Percentiles rank a stretch among this genome's conserved stretches.
phyloP scores from a whole-genome alignment of 2,329 filamentous ascomycete genomes.

The Monilinia polystroma region DNA sequence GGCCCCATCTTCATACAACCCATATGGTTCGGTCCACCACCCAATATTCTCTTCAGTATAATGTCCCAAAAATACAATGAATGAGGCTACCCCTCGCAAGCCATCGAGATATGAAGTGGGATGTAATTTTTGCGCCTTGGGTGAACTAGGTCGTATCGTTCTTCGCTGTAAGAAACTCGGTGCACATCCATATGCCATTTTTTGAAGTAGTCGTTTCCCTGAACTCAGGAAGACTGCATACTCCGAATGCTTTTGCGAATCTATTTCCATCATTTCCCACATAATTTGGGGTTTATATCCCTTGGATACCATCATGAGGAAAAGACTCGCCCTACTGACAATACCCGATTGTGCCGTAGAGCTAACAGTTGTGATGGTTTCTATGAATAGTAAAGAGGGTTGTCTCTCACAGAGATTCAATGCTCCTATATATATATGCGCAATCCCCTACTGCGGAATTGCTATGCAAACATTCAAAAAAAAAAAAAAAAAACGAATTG shows the following conservation, averaged over 20 bases:
- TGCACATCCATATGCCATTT: slow-evolving; percentile 35
- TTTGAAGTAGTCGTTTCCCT: slow-evolving; percentile 31
- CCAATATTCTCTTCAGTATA: slow-evolving; percentile 46
- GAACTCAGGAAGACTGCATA: slow-evolving; percentile 30
- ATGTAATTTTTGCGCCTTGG: slow-evolving; percentile 38
- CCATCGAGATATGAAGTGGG: slow-evolving; percentile 49
- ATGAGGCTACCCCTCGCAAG: slow-evolving; percentile 49
- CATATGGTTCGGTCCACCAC: slow-evolving; percentile 40
- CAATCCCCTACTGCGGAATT: background rate
- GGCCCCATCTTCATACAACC: slow-evolving; percentile 38
- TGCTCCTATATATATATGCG: background rate
- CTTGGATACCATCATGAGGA: slow-evolving; percentile 12
- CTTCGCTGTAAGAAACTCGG: slow-evolving; percentile 41
- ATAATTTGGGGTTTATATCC: slow-evolving; percentile 10
- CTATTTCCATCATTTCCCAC: slow-evolving; percentile 18
- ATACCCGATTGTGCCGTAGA: slow-evolving; percentile 19
- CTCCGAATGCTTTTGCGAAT: slow-evolving; percentile 25
- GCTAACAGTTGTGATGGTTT: background rate
- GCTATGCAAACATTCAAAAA: background rate
- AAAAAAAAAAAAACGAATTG: background rate
- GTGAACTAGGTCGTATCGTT: slow-evolving; percentile 32
- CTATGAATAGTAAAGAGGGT: background rate
- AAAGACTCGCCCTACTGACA: background rate
- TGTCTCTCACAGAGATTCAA: slow-evolving; percentile 11
- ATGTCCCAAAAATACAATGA: slow-evolving; percentile 51